Percentiles rank a stretch among this genome's conserved stretches.
phyloP scores from a whole-genome alignment of 2,329 filamentous ascomycete species.

The Fusarium proliferatum region DNA sequence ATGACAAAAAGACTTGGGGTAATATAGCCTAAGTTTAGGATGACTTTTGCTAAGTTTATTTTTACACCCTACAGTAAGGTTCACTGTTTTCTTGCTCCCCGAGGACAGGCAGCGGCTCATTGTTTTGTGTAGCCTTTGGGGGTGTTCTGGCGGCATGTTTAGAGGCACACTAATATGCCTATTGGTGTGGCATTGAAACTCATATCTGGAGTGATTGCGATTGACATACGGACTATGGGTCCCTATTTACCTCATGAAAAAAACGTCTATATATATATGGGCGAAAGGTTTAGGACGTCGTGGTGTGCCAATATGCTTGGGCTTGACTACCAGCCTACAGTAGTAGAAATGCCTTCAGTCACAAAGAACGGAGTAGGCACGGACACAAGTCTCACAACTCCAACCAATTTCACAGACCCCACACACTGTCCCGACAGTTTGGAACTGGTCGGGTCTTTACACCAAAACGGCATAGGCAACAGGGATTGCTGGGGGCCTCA shows the following conservation, averaged over 20 bases:
- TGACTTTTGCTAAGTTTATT: too few relatives aligned
- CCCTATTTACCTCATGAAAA: neutral
- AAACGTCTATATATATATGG: neutral
- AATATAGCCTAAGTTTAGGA: too few relatives aligned
- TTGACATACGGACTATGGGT: neutral
- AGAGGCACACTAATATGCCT: neutral
- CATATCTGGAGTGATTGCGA: neutral
- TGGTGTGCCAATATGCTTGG: neutral
- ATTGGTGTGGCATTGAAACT: neutral
- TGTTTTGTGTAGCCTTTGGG: neutral
- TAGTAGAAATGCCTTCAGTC: neutral
- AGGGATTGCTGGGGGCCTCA: slow-evolving; percentile 43
- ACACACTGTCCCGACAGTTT: slow-evolving; percentile 43
- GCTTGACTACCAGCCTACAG: neutral
- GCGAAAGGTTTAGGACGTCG: neutral
- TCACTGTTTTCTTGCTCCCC: too few relatives aligned
- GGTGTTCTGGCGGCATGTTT: neutral
- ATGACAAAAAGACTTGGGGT: too few relatives aligned
- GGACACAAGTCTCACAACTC: slow-evolving; percentile 29
- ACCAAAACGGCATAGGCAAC: slow-evolving; percentile 39
- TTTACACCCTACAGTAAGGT: too few relatives aligned
- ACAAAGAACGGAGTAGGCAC: neutral
- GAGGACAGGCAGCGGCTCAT: neutral
- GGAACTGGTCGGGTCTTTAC: slow-evolving; percentile 38
- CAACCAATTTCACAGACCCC: slow-evolving; percentile 43